Base-by-base conservation (phyloP, 768 basidiomycete species). In the Strobilomyces confusus region DNA sequence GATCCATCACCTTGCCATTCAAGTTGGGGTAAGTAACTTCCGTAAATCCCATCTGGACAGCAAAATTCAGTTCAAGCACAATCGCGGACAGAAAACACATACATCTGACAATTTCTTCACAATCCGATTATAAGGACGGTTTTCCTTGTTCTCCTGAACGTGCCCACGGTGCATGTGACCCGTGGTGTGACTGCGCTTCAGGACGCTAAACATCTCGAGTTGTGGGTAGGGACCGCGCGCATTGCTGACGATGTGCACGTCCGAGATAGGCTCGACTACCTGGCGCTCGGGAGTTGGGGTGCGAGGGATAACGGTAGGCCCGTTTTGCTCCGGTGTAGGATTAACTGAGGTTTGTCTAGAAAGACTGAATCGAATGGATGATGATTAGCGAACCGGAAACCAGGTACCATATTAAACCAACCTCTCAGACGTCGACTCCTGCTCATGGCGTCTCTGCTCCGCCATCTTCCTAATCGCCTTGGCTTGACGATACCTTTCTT, bases 21-120 rank as follows among this genome's bases (percentile, higher is more conserved):
- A 87, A 67, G 23, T 72, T 73, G 34, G 85, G 82, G 65, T 84
- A 76, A 17, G 76, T 73, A 44, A 71, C 71, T 51, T 82, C 75
- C 12, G 80, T 82, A 58, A 89, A 87, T n/a, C 87, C 87, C 87
- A 89, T 88, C 87, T 89, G 46, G 32, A 38, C 14, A 22, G 40
- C n/a, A 14, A 48, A 8, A 19, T 45, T 61, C 25, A 53, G 20
- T 44, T 49, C 61, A 19, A 63, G 61, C 36, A 26, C 4, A 33
- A 37, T 7, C 42, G 45, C 23, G 26, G 51, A 38, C 12, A 41
- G 34, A 52, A 3, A 48, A 30, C 11, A 77, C 82, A 47, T 67
- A 89, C 86, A 63, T 86, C 87, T 49, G 78, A 78, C 15, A 90
- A 72, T 59, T 81, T 79, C 60, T 68, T 79, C 51, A 74, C 76